Percentiles rank a stretch among this genome's conserved stretches.
Conservation (phyloP, 176 grass and related monocot species). For the Oryza longistaminata region DNA sequence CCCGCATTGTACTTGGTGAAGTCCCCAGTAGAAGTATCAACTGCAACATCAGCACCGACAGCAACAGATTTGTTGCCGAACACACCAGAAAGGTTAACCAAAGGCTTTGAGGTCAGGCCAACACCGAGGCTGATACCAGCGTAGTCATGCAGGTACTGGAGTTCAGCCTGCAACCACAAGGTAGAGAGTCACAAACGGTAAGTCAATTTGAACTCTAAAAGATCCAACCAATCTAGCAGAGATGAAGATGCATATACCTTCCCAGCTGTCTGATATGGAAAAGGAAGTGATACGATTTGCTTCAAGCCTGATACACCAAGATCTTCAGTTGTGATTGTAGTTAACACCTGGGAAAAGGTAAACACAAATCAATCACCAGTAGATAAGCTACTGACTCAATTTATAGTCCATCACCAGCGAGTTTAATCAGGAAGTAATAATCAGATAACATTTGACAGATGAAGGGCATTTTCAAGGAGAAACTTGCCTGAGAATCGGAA, state of each 20-base stretch:
- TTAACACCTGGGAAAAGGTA: constrained; percentile 49
- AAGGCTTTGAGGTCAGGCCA: constrained; percentile 60
- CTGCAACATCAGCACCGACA: constrained; percentile 68
- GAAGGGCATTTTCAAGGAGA: neutral
- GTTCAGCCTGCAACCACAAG: constrained; percentile 53
- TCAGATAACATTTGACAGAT: neutral
- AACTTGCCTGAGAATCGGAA: constrained; percentile 57
- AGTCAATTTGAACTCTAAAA: neutral
- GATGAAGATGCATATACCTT: constrained; percentile 43
- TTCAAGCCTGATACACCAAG: constrained; percentile 55
- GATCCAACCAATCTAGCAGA: constrained; percentile 7
- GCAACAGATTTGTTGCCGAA: constrained; percentile 57
- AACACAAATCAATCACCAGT: neutral
- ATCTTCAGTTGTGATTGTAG: constrained; percentile 56
- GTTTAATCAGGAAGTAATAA: neutral
- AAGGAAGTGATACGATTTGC: constrained; percentile 54
- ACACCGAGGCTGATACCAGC: constrained; percentile 56
- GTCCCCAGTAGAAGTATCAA: constrained; percentile 55
- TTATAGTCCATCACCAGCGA: neutral
- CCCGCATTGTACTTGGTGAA: constrained; percentile 69
- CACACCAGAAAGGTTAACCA: constrained; percentile 64
- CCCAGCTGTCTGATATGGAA: constrained; percentile 54
- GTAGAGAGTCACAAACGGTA: constrained; percentile 5
- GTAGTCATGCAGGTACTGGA: constrained; percentile 75
- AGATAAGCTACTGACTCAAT: neutral